These are phyloP conservation scores for Xerocomus amazonicus DNA, from an alignment of 1,284 basidiomycete genomes.

Conservation along the genomic window DNA sequence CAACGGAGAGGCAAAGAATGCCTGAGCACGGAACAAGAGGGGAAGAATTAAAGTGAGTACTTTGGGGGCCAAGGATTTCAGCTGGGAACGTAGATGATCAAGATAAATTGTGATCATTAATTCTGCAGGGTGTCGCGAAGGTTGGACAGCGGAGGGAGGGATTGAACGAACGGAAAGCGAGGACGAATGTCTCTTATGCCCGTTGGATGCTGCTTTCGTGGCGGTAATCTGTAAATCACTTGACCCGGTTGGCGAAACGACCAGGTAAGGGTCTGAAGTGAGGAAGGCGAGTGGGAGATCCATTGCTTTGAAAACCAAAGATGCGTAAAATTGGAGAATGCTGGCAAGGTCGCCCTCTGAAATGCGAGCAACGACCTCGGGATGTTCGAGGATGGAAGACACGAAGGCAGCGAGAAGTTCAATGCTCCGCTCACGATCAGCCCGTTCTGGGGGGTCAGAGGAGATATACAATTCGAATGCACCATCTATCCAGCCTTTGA, in stretches of 20 bases:
- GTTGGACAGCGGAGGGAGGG: constrained; percentile 22
- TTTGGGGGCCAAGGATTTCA: constrained; percentile 52
- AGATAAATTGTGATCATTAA: constrained; percentile 61
- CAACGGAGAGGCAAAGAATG: constrained; percentile 59
- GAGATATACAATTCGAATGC: constrained; percentile 54
- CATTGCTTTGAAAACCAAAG: constrained; percentile 53
- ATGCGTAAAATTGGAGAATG: constrained; percentile 56
- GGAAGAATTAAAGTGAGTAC: constrained; percentile 59
- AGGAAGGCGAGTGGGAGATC: constrained; percentile 32
- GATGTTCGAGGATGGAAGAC: constrained; percentile 43
- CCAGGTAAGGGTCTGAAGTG: constrained; percentile 24
- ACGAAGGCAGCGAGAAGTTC: constrained; percentile 57
- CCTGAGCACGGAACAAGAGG: constrained; percentile 64
- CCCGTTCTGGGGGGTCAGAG: constrained; percentile 40
- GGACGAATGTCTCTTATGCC: constrained; percentile 52
- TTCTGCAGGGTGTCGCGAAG: constrained; percentile 49
- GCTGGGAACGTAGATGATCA: constrained; percentile 54
- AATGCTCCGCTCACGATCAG: constrained; percentile 60
- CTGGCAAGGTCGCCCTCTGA: constrained; percentile 51
- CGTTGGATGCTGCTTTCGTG: constrained; percentile 29
- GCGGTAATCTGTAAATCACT: constrained; percentile 28
- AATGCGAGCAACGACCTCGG: constrained; percentile 55
- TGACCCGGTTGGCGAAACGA: constrained; percentile 26
- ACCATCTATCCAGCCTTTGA: constrained; percentile 60
- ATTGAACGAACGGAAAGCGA: constrained; percentile 28